These are phyloP conservation scores for Centrapalus pauciflorus DNA, from an alignment of 129 eudicot species.

Conservation along the genomic window DNA sequence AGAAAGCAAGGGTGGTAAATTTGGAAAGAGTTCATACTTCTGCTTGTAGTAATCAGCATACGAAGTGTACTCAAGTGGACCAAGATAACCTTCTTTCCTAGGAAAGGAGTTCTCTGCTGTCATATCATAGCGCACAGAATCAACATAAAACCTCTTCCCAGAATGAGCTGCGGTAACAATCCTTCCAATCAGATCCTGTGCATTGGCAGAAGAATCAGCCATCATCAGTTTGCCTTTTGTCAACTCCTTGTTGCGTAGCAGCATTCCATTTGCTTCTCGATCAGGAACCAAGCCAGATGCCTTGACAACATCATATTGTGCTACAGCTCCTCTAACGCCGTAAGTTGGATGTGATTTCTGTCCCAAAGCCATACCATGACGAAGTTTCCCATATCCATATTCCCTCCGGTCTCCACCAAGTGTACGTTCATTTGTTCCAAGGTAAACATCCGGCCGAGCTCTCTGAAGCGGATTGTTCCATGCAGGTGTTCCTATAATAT, in stretches of 20 bases:
- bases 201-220: constrained; percentile 70
- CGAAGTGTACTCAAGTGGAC: constrained; percentile 97
- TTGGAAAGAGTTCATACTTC: constrained; percentile 44
- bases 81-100: constrained; percentile 99
- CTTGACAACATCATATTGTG: constrained; percentile 88
- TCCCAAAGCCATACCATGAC: constrained; percentile 79
- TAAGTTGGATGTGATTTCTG: constrained; percentile 90
- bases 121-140: constrained; percentile 87
- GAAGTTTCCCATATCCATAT: constrained; percentile 89
- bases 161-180: constrained; percentile 99
- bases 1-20: background rate
- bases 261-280: constrained; percentile 33
- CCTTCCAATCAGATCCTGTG: constrained; percentile 78
- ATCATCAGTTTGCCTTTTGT: constrained; percentile 57
- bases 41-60: constrained; percentile 96
- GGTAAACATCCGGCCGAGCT: constrained; percentile 96
- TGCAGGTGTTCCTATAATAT: constrained; percentile 55
- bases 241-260: constrained; percentile 28
- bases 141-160: constrained; percentile 94
- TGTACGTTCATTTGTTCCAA: constrained; percentile 90
- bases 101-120: constrained; percentile 96
- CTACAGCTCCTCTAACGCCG: constrained; percentile 97
- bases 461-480: constrained; percentile 96
- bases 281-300: constrained; percentile 89
- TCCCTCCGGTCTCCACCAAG: constrained; percentile 97